phyloP scores from a whole-genome alignment of 140 eudicot genomes.

The Bidens hawaiensis region DNA sequence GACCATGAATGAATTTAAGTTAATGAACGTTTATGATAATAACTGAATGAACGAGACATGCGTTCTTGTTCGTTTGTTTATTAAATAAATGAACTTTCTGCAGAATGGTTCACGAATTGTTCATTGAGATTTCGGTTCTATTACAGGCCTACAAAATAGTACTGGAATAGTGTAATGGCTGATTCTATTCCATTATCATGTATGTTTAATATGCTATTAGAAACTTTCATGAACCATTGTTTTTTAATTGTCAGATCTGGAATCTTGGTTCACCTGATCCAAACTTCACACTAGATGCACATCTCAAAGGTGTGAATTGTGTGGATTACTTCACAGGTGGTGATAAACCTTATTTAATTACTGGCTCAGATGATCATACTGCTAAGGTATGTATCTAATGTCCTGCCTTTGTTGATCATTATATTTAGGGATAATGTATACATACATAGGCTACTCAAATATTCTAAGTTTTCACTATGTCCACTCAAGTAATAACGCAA shows the following conservation, averaged over 20 bases:
- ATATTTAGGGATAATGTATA: neutral
- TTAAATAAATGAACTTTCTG: too few relatives aligned
- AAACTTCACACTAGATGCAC: conserved; percentile 74
- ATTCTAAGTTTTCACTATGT: neutral
- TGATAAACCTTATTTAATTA: conserved; percentile 68
- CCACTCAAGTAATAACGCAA: neutral
- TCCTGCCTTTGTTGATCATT: neutral
- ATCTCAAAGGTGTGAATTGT: conserved; percentile 83
- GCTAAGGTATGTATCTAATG: conserved; percentile 52
- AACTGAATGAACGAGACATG: too few relatives aligned
- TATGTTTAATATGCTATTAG: neutral
- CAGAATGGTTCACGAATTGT: too few relatives aligned
- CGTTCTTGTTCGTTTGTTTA: too few relatives aligned
- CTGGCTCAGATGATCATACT: conserved; percentile 94
- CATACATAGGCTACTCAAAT: neutral
- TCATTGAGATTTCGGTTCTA: too few relatives aligned
- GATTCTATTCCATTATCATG: neutral
- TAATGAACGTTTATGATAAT: too few relatives aligned
- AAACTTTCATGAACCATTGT: neutral
- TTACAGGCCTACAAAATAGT: neutral
- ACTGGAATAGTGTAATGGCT: neutral
- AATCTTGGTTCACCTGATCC: conserved; percentile 89
- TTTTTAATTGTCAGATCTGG: conserved; percentile 53
- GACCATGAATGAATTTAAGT: too few relatives aligned
- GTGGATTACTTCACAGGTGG: conserved; percentile 85